These are phyloP conservation scores for Neurospora sp. DNA, from an alignment of 495 filamentous ascomycete genomes.

Conservation along the genomic window DNA sequence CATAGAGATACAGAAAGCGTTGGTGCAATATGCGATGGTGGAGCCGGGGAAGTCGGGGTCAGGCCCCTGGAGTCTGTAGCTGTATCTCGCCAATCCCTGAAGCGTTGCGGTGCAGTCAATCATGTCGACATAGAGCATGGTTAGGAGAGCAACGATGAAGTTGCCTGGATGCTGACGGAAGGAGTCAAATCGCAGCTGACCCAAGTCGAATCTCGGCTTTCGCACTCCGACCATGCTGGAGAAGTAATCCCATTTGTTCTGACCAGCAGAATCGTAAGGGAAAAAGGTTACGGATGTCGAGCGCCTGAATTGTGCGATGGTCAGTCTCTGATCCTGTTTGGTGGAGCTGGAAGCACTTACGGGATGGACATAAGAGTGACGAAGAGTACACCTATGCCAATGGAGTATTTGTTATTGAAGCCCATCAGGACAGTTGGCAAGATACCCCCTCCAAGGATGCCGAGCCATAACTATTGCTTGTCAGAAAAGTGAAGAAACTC, in stretches of 20 bases:
- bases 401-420: conserved; percentile 68
- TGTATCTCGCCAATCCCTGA: conserved; percentile 78
- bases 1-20: conserved; percentile 66
- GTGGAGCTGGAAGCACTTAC: conserved; percentile 17
- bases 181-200: background rate
- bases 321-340: background rate
- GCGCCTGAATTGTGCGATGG: conserved; percentile 30
- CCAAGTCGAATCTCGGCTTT: background rate
- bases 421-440: conserved; percentile 69
- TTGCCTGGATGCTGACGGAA: conserved; percentile 19
- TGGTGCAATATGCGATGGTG: conserved; percentile 55
- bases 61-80: conserved; percentile 47
- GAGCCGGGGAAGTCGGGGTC: conserved; percentile 55
- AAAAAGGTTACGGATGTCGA: conserved; percentile 69
- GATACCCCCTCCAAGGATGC: conserved; percentile 68
- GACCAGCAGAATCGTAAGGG: conserved; percentile 54
- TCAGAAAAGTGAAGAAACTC: conserved; percentile 5
- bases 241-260: conserved; percentile 65
- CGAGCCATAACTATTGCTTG: conserved; percentile 55
- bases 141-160: conserved; percentile 69
- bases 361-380: conserved; percentile 81
- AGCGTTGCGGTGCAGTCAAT: conserved; percentile 53
- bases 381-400: conserved; percentile 70
- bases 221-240: conserved; percentile 21
- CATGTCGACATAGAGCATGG: conserved; percentile 82